Conservation (phyloP, 2,329 filamentous ascomycete species). For the Metarhizium album region DNA sequence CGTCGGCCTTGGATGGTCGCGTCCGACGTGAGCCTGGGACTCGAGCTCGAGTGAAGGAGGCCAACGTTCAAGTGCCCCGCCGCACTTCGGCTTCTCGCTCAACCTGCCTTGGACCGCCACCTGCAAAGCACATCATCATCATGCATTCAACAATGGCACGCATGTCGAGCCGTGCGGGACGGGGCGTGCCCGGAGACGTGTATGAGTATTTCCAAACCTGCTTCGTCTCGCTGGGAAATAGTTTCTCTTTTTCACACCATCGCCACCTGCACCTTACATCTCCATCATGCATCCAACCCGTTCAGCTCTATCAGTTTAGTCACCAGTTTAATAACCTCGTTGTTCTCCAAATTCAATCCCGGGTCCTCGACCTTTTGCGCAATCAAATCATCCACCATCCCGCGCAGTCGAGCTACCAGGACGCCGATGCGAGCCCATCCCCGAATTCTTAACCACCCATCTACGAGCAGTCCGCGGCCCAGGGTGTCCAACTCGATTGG, state of each 20-base stretch:
- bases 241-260: neutral
- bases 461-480: constrained; percentile 77
- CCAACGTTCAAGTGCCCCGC: neutral
- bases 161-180: too few relatives aligned
- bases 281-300: constrained; percentile 57
- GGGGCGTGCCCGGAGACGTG: too few relatives aligned
- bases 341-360: constrained; percentile 42
- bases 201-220: too few relatives aligned
- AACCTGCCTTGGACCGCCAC: neutral
- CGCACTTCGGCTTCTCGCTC: neutral
- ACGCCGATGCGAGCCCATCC: constrained; percentile 96
- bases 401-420: constrained; percentile 68
- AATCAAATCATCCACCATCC: constrained; percentile 79
- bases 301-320: constrained; percentile 78
- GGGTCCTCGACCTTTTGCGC: constrained; percentile 72
- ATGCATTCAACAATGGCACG: too few relatives aligned
- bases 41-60: neutral
- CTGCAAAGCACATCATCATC: neutral
- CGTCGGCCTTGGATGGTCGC: neutral
- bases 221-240: neutral
- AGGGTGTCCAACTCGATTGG: constrained; percentile 76
- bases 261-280: neutral
- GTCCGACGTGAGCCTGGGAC: neutral
- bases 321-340: constrained; percentile 66
- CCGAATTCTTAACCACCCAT: constrained; percentile 76